Evolutionary conservation across 1,284 basidiomycete genomes (phyloP), one percentile per base, ranked within the genome.

Genomic region (Apiotrichum domesticum): DNA sequence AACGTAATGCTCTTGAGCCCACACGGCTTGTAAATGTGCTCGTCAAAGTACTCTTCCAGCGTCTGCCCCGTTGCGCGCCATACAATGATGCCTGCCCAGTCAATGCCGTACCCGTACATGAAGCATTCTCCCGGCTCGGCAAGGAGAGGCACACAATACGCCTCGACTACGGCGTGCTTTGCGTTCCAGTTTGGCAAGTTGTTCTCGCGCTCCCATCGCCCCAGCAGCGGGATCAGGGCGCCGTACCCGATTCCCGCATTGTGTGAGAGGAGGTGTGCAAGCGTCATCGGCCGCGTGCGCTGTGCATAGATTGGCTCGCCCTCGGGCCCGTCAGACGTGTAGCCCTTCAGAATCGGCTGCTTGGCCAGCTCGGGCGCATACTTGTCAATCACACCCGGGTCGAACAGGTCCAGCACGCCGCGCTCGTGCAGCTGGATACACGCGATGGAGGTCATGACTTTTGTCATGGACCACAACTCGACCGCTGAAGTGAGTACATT

Each of bases 61-160:
- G 51, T 55, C 33, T 58, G 44, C 3, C 69, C 70, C 0, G 63
- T 65, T 13, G 66, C 55, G 29, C 74, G 66, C 42, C 63, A 58
- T 39, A 77, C 64, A 48, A 70, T 15, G 50, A 63, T 37, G 5
- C 68, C 74, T 32, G 67, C 64, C 69, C 68, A 74, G 54, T 78
- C 77, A 35, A 74, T 72, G 0, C 68, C 68, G 47, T 61, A 56
- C 8, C 56, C 53, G 62, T 74, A 73, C 34, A 35, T 33, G 52
- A 59, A 74, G 2, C 51, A 50, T 1, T 64, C 65, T 2, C 70
- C 71, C 2, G 71, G 73, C 44, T 72, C 64, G 53, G 61, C 71
- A 15, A 68, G 47, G n/a, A 63, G 54, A 1, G 66, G 66, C 10
- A 48, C 46, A n/a, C 52, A n/a, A 44, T 45, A 57, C 10, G 56